Percentiles rank a stretch among this genome's conserved stretches.
These are phyloP conservation scores for Ophiostoma quercus DNA, from an alignment of 2,329 filamentous ascomycete species.

Conservation along the genomic window DNA sequence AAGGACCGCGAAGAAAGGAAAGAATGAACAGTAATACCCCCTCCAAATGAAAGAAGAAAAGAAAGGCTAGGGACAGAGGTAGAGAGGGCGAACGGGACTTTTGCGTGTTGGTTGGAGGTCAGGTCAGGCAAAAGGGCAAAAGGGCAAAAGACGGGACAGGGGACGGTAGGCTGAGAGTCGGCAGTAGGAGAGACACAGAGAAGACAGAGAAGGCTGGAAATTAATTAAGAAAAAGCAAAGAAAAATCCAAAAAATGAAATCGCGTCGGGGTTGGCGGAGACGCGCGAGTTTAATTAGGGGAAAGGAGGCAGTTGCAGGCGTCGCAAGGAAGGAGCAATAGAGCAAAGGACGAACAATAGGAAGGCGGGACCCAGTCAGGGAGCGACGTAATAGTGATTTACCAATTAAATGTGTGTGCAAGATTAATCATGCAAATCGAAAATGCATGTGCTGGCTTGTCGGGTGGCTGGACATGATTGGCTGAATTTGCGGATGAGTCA, in stretches of 20 bases:
- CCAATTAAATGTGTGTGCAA: neutral
- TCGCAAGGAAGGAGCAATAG: neutral
- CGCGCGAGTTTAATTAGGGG: neutral
- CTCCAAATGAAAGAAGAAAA: slow-evolving; percentile 13
- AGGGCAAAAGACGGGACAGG: neutral
- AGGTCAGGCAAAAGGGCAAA: neutral
- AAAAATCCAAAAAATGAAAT: neutral
- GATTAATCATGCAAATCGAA: neutral
- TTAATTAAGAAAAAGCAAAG: neutral
- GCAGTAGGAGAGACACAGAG: neutral
- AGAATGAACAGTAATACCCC: neutral
- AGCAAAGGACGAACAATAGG: neutral
- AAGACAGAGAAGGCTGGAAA: neutral
- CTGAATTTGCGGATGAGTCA: neutral
- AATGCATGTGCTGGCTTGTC: neutral
- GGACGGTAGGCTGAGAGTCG: neutral
- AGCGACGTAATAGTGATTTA: neutral
- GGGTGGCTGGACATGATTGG: neutral
- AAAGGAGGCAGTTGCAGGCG: neutral
- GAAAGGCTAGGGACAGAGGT: neutral
- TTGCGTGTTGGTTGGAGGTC: slow-evolving; percentile 2
- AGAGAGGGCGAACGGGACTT: slow-evolving; percentile 2
- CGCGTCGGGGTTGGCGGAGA: neutral
- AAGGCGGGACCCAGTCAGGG: neutral
- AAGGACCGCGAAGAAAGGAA: neutral